phyloP scores from a whole-genome alignment of 352 stramenopile genomes.

The Globisporangium alternatum region DNA sequence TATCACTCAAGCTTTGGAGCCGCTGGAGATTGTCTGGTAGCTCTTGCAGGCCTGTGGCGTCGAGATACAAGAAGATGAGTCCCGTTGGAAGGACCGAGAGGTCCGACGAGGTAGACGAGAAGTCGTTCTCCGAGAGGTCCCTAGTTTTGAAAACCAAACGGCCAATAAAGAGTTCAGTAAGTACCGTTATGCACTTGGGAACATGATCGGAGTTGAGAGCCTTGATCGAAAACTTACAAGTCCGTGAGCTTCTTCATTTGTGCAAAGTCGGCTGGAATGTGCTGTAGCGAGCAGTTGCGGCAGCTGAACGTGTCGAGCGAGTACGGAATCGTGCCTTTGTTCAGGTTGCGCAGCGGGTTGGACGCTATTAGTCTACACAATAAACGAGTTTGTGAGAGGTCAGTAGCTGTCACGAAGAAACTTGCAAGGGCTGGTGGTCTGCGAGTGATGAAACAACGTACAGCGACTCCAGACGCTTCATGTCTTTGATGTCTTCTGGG shows the following conservation, averaged over 20 bases:
- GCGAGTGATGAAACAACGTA: background rate
- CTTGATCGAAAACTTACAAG: background rate
- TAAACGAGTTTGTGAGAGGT: too few species aligned
- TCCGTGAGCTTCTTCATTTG: background rate
- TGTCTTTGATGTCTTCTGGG: constrained; percentile 4
- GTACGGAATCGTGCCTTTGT: constrained; percentile 2
- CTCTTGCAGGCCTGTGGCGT: constrained; percentile 3
- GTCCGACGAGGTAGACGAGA: background rate
- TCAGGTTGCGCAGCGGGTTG: background rate
- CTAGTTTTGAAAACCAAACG: background rate
- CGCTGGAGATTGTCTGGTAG: constrained; percentile 2
- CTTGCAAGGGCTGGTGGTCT: too few species aligned
- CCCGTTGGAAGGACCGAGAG: background rate
- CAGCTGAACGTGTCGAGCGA: background rate
- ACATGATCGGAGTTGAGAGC: too few species aligned
- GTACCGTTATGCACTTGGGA: too few species aligned
- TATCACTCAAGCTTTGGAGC: background rate
- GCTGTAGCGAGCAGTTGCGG: background rate
- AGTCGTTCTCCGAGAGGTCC: constrained; percentile 7
- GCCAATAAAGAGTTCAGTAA: too few species aligned
- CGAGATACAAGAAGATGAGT: background rate
- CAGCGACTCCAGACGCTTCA: constrained; percentile 1
- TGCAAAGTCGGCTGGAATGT: constrained; percentile 5
- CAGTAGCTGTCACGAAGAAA: too few species aligned
- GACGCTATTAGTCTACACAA: background rate